These are phyloP conservation scores for Fusarium caatingaense DNA, from an alignment of 2,329 filamentous ascomycete species.

Conservation along the genomic window DNA sequence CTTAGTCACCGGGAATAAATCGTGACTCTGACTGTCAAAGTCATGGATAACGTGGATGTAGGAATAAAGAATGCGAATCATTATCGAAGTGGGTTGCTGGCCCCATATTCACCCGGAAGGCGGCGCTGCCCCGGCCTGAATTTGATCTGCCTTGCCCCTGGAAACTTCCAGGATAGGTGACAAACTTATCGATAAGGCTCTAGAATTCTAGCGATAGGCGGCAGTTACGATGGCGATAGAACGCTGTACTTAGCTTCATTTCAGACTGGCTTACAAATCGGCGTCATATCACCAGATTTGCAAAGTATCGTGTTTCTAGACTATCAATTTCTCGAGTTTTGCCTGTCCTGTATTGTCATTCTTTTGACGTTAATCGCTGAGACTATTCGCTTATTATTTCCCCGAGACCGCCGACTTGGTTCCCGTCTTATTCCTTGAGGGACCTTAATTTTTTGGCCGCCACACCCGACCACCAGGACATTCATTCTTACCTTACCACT, in stretches of 20 bases:
- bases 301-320: not conserved
- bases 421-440: slow-evolving; percentile 14
- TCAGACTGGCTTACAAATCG: slow-evolving; percentile 42
- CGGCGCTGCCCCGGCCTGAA: slow-evolving; percentile 26
- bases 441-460: slow-evolving; percentile 4
- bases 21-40: not conserved
- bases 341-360: not conserved
- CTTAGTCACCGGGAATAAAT: not conserved
- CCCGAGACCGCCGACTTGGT: slow-evolving; percentile 14
- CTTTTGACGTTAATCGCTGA: not conserved
- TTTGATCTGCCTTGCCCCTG: not conserved
- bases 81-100: slow-evolving; percentile 1
- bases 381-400: slow-evolving; percentile 9
- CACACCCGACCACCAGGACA: slow-evolving; percentile 3
- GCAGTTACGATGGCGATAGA: not conserved
- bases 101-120: slow-evolving; percentile 25
- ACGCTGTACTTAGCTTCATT: slow-evolving; percentile 2
- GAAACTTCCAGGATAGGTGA: slow-evolving; percentile 8
- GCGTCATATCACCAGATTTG: slow-evolving; percentile 35
- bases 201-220: not conserved
- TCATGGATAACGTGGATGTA: not conserved
- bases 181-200: slow-evolving; percentile 23
- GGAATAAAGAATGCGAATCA: not conserved
- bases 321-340: slow-evolving; percentile 10
- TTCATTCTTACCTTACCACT: slow-evolving; percentile 6